These are phyloP conservation scores for Rhododendron henanense DNA, from an alignment of 148 eudicot genomes.

Conservation along the genomic window DNA sequence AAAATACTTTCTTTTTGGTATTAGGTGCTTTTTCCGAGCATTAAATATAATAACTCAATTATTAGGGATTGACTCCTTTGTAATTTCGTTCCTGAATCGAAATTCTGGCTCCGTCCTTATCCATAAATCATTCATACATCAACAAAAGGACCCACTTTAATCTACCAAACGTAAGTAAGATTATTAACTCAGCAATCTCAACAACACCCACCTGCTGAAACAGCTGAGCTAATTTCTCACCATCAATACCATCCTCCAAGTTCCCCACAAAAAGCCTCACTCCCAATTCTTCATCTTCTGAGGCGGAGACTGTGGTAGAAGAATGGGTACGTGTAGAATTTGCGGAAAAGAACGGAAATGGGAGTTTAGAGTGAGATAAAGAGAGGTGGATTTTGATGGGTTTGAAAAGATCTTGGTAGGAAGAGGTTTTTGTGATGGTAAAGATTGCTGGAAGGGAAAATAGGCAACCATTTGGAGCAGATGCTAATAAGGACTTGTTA, in stretches of 20 bases:
- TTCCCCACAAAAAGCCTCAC: conserved; percentile 41
- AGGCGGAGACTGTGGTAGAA: too few relatives aligned
- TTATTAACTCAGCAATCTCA: conserved; percentile 20
- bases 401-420: neutral
- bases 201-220: conserved; percentile 9
- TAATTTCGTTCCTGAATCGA: too few relatives aligned
- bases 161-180: neutral
- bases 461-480: neutral
- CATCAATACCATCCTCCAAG: conserved; percentile 32
- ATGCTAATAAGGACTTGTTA: neutral
- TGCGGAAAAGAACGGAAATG: neutral
- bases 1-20: too few relatives aligned
- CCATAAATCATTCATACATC: neutral
- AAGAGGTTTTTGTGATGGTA: neutral
- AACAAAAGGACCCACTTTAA: neutral
- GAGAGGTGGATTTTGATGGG: neutral
- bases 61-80: too few relatives aligned
- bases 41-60: too few relatives aligned
- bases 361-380: neutral
- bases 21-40: too few relatives aligned
- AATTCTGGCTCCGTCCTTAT: neutral
- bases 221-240: conserved; percentile 29
- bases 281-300: too few relatives aligned
- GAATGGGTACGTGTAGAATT: neutral
- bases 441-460: neutral